Conservation (phyloP, 345 rosid genomes). For the Litchi chinensis region DNA sequence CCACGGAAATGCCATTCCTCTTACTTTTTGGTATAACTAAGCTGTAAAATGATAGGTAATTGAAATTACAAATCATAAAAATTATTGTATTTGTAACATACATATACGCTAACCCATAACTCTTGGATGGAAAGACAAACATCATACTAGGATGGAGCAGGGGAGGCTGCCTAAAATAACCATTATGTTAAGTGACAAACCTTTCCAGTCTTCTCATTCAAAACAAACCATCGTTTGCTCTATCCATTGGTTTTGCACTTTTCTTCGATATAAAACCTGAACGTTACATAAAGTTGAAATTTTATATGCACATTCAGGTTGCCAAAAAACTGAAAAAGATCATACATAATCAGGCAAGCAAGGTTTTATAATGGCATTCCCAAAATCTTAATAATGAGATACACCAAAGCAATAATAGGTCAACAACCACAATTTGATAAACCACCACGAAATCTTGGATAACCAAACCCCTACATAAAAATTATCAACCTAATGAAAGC, state of each 20-base stretch:
- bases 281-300: conserved; percentile 15
- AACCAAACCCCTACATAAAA: neutral
- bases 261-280: conserved; percentile 83
- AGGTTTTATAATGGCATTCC: neutral
- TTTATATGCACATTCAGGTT: neutral
- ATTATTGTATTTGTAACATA: neutral
- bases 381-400: neutral
- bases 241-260: conserved; percentile 92
- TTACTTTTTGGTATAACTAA: conserved; percentile 89
- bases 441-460: neutral
- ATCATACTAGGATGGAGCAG: neutral
- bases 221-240: conserved; percentile 93
- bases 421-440: neutral
- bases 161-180: neutral
- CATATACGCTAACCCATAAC: neutral
- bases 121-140: neutral
- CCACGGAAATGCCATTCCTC: conserved; percentile 94
- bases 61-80: conserved; percentile 6
- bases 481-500: neutral
- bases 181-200: conserved; percentile 37
- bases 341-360: neutral
- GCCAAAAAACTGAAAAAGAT: neutral
- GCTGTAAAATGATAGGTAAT: conserved; percentile 43
- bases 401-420: neutral
- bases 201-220: conserved; percentile 94